Evolutionary conservation across 2,329 filamentous ascomycete species (phyloP), one percentile per base, ranked within the genome.

Genomic region (Chaetoscypha palmicola): DNA sequence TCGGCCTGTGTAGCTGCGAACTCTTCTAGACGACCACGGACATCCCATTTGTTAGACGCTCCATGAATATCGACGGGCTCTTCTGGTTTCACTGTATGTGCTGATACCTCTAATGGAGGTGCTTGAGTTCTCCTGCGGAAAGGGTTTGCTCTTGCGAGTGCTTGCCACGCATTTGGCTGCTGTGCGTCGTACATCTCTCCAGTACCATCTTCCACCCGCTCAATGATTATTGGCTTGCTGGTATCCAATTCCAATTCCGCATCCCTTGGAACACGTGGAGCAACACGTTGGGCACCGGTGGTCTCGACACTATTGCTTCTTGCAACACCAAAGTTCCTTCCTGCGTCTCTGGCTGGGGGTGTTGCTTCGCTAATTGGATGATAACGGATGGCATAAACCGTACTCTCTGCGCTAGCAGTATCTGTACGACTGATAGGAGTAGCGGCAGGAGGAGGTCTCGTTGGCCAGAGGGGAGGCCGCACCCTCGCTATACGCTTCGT

Each of bases 351-450:
- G 4, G 50, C 28, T 5, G 52, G 42, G 14, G 56, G 55, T 32
- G 55, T 58, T 22, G 51, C 44, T 38, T 60, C 78, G 2, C 74
- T 73, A 5, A 74, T 66, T 9, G 74, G 68, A 43, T 79, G 76
- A 51, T 81, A 81, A 41, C 77, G 69, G 26, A 82, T 69, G 5
- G 76, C 75, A 50, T 83, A 83, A 2, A 77, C 72, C 1, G 78
- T 82, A 58, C 77, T 81, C 33, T 76, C 77, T 1, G 76, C 77
- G 54, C 77, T 81, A 14, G 75, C 71, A 1, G 78, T 81, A 47
- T 82, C 77, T 14, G 77, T 76, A 49, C 77, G 68, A 55, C 77
- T 81, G 33, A 79, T 60, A 0, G 77, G 77, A 0, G 77, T 80
- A 2, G 69, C 68, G 23, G 71, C 70, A 26, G 73, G 69, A 4